phyloP scores from a whole-genome alignment of 768 basidiomycete species.

The Trametes villosa region DNA sequence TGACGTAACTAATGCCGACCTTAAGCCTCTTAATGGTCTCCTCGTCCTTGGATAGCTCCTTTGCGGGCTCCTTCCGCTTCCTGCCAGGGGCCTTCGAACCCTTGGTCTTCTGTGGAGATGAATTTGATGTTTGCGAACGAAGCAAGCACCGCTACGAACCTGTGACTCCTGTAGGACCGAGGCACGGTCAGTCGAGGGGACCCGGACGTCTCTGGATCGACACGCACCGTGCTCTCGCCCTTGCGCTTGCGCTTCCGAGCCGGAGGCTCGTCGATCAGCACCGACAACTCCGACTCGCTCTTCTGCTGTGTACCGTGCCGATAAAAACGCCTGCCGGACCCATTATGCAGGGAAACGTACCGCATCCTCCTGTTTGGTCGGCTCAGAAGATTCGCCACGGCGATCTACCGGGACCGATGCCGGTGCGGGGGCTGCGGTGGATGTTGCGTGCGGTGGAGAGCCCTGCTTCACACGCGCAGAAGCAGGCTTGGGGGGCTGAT shows the following conservation, averaged over 20 bases:
- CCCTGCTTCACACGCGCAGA: too few species aligned
- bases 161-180: background rate
- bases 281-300: slow-evolving; percentile 65
- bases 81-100: slow-evolving; percentile 37
- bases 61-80: slow-evolving; percentile 33
- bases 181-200: background rate
- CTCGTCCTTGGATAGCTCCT: slow-evolving; percentile 59
- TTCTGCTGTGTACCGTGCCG: slow-evolving; percentile 28
- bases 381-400: too few species aligned
- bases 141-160: background rate
- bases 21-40: slow-evolving; percentile 77
- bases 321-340: background rate
- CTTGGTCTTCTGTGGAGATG: slow-evolving; percentile 1
- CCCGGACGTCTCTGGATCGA: background rate
- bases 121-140: too few species aligned
- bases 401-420: too few species aligned
- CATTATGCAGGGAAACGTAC: background rate
- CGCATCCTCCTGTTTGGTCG: too few species aligned
- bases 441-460: too few species aligned
- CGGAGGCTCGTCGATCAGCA: slow-evolving; percentile 59
- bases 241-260: slow-evolving; percentile 48
- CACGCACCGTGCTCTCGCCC: slow-evolving; percentile 39
- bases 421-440: too few species aligned
- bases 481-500: background rate
- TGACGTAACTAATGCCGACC: slow-evolving; percentile 39